Conservation (phyloP, 2,329 filamentous ascomycete genomes). For the Pseudomassariella vexata region DNA sequence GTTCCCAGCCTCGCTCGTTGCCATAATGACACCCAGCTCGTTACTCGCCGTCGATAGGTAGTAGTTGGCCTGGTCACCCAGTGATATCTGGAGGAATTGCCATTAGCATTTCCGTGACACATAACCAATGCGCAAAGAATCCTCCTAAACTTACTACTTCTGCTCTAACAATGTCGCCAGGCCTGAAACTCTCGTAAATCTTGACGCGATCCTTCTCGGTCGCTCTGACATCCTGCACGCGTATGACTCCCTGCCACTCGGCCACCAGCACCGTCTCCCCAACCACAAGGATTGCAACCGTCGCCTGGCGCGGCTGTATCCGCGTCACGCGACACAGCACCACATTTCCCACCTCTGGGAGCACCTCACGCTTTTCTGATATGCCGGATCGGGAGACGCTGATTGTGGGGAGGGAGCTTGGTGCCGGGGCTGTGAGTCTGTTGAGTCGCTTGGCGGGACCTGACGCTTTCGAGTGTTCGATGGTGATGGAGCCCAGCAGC, state of each 20-base stretch:
- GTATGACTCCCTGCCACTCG: constrained; percentile 79
- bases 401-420: constrained; percentile 42
- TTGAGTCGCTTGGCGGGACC: constrained; percentile 54
- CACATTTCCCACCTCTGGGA: constrained; percentile 74
- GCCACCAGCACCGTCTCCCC: constrained; percentile 66
- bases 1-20: constrained; percentile 79
- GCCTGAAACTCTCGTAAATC: constrained; percentile 84
- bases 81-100: constrained; percentile 57
- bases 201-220: constrained; percentile 95
- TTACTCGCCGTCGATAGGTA: constrained; percentile 92
- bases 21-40: constrained; percentile 90
- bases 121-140: neutral
- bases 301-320: constrained; percentile 78
- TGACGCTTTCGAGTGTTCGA: constrained; percentile 41
- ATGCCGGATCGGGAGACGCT: constrained; percentile 45
- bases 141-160: constrained; percentile 57
- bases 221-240: constrained; percentile 84
- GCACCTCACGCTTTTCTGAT: constrained; percentile 57
- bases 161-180: constrained; percentile 86
- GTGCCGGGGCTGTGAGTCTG: constrained; percentile 43
- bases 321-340: constrained; percentile 84
- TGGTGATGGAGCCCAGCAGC: constrained; percentile 65
- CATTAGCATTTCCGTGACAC: neutral
- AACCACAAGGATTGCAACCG: constrained; percentile 80
- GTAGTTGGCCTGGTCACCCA: constrained; percentile 92